phyloP scores from a whole-genome alignment of 1,139 yeast species.

The Yamadazyma trypodendri region DNA sequence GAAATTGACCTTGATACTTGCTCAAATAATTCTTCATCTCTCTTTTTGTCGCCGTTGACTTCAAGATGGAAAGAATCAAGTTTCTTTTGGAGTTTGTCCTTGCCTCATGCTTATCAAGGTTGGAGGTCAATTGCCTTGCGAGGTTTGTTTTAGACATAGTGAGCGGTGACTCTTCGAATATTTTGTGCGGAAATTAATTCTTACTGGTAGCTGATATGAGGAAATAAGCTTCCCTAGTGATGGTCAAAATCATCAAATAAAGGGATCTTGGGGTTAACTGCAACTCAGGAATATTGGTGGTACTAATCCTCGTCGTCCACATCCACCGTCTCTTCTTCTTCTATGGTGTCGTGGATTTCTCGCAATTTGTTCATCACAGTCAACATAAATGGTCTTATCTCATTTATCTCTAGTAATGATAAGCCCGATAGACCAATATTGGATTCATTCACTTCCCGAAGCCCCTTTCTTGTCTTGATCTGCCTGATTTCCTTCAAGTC shows the following conservation, averaged over 20 bases:
- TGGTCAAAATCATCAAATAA: too few species aligned
- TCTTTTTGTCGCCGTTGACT: constrained; percentile 74
- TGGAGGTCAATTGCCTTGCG: constrained; percentile 39
- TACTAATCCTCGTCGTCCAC: constrained; percentile 12
- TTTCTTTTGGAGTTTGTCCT: constrained; percentile 45
- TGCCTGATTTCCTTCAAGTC: constrained; percentile 83
- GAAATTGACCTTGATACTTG: constrained; percentile 53
- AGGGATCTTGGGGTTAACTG: too few species aligned
- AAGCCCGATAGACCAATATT: constrained; percentile 82
- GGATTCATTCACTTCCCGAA: constrained; percentile 74
- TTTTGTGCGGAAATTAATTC: constrained; percentile 1
- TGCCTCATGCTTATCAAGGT: constrained; percentile 32
- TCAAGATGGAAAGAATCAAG: constrained; percentile 64
- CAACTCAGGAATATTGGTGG: too few species aligned
- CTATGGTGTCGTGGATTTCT: constrained; percentile 44
- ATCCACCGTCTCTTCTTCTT: constrained; percentile 19
- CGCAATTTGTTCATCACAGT: constrained; percentile 77
- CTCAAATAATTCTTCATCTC: constrained; percentile 67
- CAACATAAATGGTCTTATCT: constrained; percentile 77
- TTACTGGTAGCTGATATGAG: too few species aligned
- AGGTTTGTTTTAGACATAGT: constrained; percentile 17
- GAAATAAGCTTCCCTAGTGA: too few species aligned
- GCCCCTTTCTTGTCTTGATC: constrained; percentile 78
- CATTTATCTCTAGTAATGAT: constrained; percentile 82
- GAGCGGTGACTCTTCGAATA: constrained; percentile 21